Evolutionary conservation across 805 yeast species (phyloP).

Genomic region (Zygoascus tannicola): DNA sequence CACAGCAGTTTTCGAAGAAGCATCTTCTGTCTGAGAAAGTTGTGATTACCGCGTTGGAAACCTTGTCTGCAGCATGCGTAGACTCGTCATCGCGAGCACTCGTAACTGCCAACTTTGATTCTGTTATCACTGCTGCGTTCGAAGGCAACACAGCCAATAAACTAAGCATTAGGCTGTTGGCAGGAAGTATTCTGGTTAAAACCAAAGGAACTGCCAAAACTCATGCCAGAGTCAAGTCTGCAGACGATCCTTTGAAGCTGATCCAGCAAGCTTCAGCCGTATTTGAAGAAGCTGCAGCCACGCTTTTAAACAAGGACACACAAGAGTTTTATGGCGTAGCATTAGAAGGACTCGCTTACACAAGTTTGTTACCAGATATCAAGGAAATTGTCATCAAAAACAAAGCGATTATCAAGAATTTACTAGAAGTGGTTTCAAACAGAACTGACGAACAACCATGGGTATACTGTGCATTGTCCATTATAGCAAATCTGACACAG

Average conservation of each 20-base stretch:
- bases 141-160: constrained; percentile 11
- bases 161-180: constrained; percentile 20
- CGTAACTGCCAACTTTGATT: constrained; percentile 19
- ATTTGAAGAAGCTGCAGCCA: constrained; percentile 21
- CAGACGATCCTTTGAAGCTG: constrained; percentile 8
- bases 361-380: constrained; percentile 26
- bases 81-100: constrained; percentile 23
- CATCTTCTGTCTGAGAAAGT: constrained; percentile 16
- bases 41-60: constrained; percentile 21
- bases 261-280: constrained; percentile 20
- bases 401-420: constrained; percentile 14
- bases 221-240: constrained; percentile 19
- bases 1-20: constrained; percentile 10
- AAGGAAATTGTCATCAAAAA: constrained; percentile 19
- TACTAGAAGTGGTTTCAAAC: constrained; percentile 5
- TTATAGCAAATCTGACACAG: constrained; percentile 25
- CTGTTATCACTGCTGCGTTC: constrained; percentile 18
- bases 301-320: constrained; percentile 2
- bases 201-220: constrained; percentile 17
- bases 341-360: constrained; percentile 31
- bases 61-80: constrained; percentile 29
- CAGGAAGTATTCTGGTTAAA: constrained; percentile 30
- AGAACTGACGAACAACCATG: constrained; percentile 18
- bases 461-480: constrained; percentile 26
- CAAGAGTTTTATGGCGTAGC: constrained; percentile 16